Base-by-base conservation (phyloP, 331 rosid species). In the Arachis monticola region DNA sequence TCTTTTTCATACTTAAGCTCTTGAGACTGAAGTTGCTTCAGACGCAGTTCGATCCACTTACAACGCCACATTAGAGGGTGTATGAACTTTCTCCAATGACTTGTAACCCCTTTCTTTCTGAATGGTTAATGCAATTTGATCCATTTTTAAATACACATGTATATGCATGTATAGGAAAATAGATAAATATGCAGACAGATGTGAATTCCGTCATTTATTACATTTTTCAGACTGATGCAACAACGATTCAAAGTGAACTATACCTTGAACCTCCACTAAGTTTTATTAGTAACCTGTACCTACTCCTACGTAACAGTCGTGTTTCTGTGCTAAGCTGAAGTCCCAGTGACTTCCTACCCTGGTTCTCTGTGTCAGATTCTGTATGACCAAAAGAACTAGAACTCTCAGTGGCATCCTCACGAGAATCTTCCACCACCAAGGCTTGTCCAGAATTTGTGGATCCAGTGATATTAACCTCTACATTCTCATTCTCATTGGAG, bases 361-460 rank as follows among this genome's bases (percentile, higher is more conserved):
- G n/a, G 67, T 82, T 79, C 75, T 88, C 89, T 10, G 80, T 10
- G 60, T 79, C 84, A 8, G 92, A 88, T 50, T 74, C 74, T 22
- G 97, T 86, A 72, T 85, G 81, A 14, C 83, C 93, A 69, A 91
- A 93, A 40, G 98, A 93, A 79, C 96, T 93, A 2, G 90, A 93
- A 77, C 60, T 45, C 78, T 86, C 91, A 10, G 88, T 73, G 32
- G 10, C 84, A 82, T 83, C 90, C 35, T 42, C 75, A 53, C 74
- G 11, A 52, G 77, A 82, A 76, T 61, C 81, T 69, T 79, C 78
- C 76, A 56, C 70, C 17, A 42, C 65, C 61, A 58, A 83, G 73
- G 72, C 78, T 50, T 80, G 71, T 27, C 76, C 58, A 48, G 69
- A 50, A 63, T 77, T 53, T n/a, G 79, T 8, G 52, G 42, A 47